A percentile compares a stretch with the other conserved stretches of the same genome.
phyloP scores from a whole-genome alignment of 805 yeast species.

The Kodamaea nitidulidarum region DNA sequence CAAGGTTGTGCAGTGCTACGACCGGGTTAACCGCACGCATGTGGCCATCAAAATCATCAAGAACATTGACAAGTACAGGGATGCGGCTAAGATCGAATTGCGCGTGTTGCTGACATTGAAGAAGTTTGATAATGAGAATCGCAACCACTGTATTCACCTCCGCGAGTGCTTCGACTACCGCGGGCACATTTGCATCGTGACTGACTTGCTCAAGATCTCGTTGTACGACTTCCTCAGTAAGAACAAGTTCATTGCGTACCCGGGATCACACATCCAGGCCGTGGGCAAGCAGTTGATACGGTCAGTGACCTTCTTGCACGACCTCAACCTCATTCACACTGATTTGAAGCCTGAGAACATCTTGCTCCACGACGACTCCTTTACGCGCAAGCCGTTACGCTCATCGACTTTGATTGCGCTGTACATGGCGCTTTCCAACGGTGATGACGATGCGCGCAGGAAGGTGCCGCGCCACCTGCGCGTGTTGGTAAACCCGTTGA shows the following conservation, averaged over 20 bases:
- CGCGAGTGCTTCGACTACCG: slow-evolving; percentile 88
- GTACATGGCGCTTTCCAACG: slow-evolving; percentile 21
- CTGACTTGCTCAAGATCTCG: slow-evolving; percentile 79
- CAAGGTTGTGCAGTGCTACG: slow-evolving; percentile 81
- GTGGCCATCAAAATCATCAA: slow-evolving; percentile 93
- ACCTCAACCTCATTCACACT: slow-evolving; percentile 85
- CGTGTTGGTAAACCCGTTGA: slow-evolving; percentile 70
- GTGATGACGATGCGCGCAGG: slow-evolving; percentile 8
- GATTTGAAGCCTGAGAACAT: slow-evolving; percentile 97
- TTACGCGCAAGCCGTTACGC: slow-evolving; percentile 31
- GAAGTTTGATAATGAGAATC: slow-evolving; percentile 62
- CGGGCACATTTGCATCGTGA: slow-evolving; percentile 91
- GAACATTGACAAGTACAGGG: slow-evolving; percentile 89
- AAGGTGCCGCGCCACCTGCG: slow-evolving; percentile 35
- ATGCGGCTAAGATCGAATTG: slow-evolving; percentile 90
- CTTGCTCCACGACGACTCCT: slow-evolving; percentile 55
- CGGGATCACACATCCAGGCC: slow-evolving; percentile 88
- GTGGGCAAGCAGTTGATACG: slow-evolving; percentile 80
- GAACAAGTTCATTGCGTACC: slow-evolving; percentile 84
- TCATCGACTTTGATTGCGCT: slow-evolving; percentile 32
- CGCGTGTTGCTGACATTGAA: slow-evolving; percentile 74
- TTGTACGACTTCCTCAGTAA: slow-evolving; percentile 86
- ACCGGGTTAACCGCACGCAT: slow-evolving; percentile 49
- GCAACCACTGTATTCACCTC: slow-evolving; percentile 77
- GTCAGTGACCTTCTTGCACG: slow-evolving; percentile 86